phyloP scores from a whole-genome alignment of 441 rosid genomes.

The Melastoma candidum region DNA sequence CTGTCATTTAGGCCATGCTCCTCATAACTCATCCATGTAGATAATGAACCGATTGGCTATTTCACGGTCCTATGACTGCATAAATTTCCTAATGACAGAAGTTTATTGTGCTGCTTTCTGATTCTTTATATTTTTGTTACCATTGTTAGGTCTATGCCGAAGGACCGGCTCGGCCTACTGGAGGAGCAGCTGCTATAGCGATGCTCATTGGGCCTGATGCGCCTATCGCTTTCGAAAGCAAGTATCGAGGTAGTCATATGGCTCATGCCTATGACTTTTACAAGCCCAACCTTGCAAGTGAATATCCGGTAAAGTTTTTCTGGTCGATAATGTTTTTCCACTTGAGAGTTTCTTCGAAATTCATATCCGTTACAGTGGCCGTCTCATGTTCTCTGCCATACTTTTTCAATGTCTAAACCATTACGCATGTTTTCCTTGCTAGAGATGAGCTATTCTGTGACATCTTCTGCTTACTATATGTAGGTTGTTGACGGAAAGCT shows the following conservation, averaged over 20 bases:
- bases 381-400: too few relatives aligned
- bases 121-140: constrained; percentile 1
- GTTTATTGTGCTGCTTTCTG: too few relatives aligned
- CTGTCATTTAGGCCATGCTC: too few relatives aligned
- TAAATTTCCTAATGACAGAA: too few relatives aligned
- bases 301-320: constrained; percentile 68
- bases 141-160: constrained; percentile 90
- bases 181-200: constrained; percentile 98
- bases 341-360: too few relatives aligned
- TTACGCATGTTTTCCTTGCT: too few relatives aligned
- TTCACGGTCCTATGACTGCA: too few relatives aligned
- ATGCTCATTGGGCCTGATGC: constrained; percentile 92
- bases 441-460: not conserved
- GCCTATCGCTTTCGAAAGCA: constrained; percentile 90
- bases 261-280: constrained; percentile 96
- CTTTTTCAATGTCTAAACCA: too few relatives aligned
- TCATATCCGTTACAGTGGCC: too few relatives aligned
- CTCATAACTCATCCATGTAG: too few relatives aligned
- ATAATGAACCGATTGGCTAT: too few relatives aligned
- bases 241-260: constrained; percentile 88
- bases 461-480: constrained; percentile 13
- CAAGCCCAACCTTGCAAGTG: constrained; percentile 98
- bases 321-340: not conserved
- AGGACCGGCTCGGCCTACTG: constrained; percentile 99
- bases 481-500: constrained; percentile 99